These are phyloP conservation scores for Artemisia annua DNA, from an alignment of 129 eudicot species.

Conservation along the genomic window DNA sequence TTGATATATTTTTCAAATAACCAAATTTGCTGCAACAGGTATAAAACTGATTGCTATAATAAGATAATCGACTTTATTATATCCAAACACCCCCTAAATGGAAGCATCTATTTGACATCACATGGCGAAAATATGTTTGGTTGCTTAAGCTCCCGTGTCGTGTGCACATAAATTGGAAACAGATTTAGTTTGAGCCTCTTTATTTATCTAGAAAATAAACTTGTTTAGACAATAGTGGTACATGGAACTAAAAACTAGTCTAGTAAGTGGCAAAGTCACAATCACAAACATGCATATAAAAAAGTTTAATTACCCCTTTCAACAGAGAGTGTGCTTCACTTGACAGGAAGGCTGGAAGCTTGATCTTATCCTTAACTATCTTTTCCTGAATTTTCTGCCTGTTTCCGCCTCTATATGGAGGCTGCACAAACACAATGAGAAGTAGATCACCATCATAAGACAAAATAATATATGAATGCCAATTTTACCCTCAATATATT, in stretches of 20 bases:
- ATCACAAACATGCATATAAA: not conserved
- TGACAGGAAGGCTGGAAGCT: slow-evolving; percentile 75
- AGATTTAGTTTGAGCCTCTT: not conserved
- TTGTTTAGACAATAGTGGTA: not conserved
- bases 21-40: too few species aligned
- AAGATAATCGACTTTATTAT: too few species aligned
- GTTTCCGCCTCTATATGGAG: slow-evolving; percentile 77
- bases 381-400: slow-evolving; percentile 71
- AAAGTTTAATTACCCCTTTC: slow-evolving; percentile 61
- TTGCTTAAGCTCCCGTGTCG: not conserved
- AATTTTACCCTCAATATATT: too few species aligned
- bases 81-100: too few species aligned
- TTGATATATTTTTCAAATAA: too few species aligned
- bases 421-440: slow-evolving; percentile 44
- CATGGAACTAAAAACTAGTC: too few species aligned
- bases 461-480: not conserved
- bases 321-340: slow-evolving; percentile 81
- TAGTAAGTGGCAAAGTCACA: not conserved
- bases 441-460: not conserved
- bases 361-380: slow-evolving; percentile 70
- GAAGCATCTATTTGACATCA: not conserved
- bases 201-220: not conserved
- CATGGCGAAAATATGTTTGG: not conserved
- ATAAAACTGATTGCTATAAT: too few species aligned
- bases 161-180: not conserved